Evolutionary conservation across 2,329 filamentous ascomycete species (phyloP), one percentile per base, ranked within the genome.

Genomic region (Parascedosporium putredinis): DNA sequence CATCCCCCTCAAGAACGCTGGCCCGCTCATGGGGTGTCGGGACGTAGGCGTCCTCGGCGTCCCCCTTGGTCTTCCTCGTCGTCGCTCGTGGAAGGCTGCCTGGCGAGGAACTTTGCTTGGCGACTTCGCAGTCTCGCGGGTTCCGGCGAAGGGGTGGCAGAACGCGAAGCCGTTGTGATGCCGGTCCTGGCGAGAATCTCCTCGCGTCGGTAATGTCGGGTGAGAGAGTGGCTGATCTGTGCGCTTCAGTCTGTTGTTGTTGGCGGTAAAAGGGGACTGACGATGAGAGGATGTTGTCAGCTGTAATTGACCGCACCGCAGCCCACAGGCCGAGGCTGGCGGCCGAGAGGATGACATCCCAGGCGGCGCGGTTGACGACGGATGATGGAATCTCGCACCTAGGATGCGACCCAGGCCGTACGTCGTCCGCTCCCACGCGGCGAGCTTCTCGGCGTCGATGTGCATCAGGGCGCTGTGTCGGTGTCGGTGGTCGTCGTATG

Each of bases 301-400:
- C 67, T 55, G 78, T 70, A 3, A 75, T 64, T 20, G 72, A 69
- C 27, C 76, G 67, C 1, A 74, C 67, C 36, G 75, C 75, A n/a
- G 74, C 71, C 78, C 79, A 83, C 2, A 74, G 51, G 1, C 76
- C 71, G n/a, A 81, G 60, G 50, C 71, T 75, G 12, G 77, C 52
- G 1, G 68, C 66, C 20, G 73, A 77, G 31, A 81, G 65, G 12
- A 84, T 58, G 1, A 79, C 78, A 60, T 84, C 81, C 62, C 73
- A 74, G 5, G 73, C 76, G 0, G 75, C 74, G 16, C 71, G 73
- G 18, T 73, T 72, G 25, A 83, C 72, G 20, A 72, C 0, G 79
- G 79, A 57, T 84, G 77, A 48, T 75, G 75, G 52, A 67, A 68
- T 47, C 77, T 67, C 1, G 74, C 71, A 36, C 68, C 72, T 23